A percentile compares a stretch with the other conserved stretches of the same genome.
Evolutionary conservation across 169 alveolate genomes (phyloP).

Genomic region (Plasmodium gallinaceum): DNA sequence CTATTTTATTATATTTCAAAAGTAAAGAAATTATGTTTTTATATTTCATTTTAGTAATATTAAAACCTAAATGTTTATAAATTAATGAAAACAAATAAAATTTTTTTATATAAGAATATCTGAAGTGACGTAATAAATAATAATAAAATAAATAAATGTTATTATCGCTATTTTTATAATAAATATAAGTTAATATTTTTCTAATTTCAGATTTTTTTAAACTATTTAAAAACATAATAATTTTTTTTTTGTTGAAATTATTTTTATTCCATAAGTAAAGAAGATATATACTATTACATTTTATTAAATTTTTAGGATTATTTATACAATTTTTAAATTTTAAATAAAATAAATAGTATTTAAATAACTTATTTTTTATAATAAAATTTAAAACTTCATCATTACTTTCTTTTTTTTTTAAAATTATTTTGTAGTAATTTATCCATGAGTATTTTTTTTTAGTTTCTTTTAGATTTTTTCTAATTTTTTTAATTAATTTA

Average conservation of each 20-base stretch:
- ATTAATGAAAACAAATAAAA: slow-evolving; percentile 17
- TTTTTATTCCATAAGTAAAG: slow-evolving; percentile 19
- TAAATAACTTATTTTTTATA: slow-evolving; percentile 17
- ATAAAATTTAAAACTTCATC: slow-evolving; percentile 11
- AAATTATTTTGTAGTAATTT: background rate
- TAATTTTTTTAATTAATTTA: background rate
- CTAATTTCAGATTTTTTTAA: background rate
- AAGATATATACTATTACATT: slow-evolving; percentile 22
- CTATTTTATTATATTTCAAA: background rate
- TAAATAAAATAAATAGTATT: slow-evolving; percentile 19
- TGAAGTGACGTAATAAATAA: slow-evolving; percentile 7
- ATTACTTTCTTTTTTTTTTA: slow-evolving; percentile 11
- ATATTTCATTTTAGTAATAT: background rate
- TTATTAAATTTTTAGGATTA: background rate
- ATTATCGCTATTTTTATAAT: background rate
- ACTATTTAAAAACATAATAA: slow-evolving; percentile 28
- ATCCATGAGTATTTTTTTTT: slow-evolving; percentile 4
- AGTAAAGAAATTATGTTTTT: slow-evolving; percentile 11
- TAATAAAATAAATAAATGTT: slow-evolving; percentile 1
- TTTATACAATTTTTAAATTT: slow-evolving; percentile 19
- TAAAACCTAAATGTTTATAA: background rate
- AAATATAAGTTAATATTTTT: slow-evolving; percentile 6
- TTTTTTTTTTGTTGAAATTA: slow-evolving; percentile 22
- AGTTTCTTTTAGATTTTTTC: background rate
- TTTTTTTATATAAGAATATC: slow-evolving; percentile 12